These are phyloP conservation scores for barrel medic (Medicago truncatula) DNA, from an alignment of 306 rosid species.

Conservation along the genomic window DNA sequence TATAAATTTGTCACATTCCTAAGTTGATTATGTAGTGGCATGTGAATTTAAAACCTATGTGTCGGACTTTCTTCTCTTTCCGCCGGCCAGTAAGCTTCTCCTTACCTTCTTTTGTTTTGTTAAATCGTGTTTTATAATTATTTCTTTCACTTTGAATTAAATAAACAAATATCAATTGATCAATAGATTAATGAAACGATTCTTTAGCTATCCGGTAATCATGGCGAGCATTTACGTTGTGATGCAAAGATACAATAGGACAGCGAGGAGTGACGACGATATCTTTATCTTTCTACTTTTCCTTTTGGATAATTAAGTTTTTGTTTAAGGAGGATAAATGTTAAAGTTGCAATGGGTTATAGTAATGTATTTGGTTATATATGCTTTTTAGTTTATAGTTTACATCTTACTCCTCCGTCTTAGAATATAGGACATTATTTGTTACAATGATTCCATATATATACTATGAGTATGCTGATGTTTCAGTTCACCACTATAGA, in stretches of 20 bases:
- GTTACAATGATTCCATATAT: too few relatives aligned
- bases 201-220: constrained; percentile 58
- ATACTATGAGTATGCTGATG: too few relatives aligned
- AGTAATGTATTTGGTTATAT: too few relatives aligned
- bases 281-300: constrained; percentile 43
- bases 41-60: constrained; percentile 40
- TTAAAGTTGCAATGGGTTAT: background rate
- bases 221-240: constrained; percentile 63
- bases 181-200: constrained; percentile 40
- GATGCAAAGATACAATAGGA: constrained; percentile 48
- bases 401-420: too few relatives aligned
- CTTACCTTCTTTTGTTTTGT: constrained; percentile 41
- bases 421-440: too few relatives aligned
- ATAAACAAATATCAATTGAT: constrained; percentile 33
- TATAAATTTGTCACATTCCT: constrained; percentile 31
- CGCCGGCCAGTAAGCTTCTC: constrained; percentile 47
- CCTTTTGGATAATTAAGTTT: constrained; percentile 33
- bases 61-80: constrained; percentile 33
- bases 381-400: too few relatives aligned
- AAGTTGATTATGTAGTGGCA: constrained; percentile 31
- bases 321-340: constrained; percentile 6
- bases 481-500: too few relatives aligned
- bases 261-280: constrained; percentile 66
- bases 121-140: constrained; percentile 27
- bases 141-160: constrained; percentile 34